Base-by-base conservation (phyloP, 805 yeast species). In the Metschnikowia similis region DNA sequence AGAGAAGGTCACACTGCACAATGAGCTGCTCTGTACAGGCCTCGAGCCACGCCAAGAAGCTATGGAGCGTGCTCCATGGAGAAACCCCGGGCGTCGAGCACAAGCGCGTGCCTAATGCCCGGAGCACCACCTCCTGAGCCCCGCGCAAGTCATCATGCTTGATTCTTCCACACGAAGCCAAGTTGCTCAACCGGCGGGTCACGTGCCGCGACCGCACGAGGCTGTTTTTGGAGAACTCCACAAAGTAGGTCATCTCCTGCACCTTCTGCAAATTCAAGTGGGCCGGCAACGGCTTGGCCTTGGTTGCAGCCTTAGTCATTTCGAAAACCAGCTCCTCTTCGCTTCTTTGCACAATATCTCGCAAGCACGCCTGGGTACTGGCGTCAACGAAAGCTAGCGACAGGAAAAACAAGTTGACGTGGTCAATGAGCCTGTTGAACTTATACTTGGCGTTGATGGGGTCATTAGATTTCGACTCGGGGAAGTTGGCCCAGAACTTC, bases 331-430 rank as follows among this genome's bases (percentile, higher is more conserved):
- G 71, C 37, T 43, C 46, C 8, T 43, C 46, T 4, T 14, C n/a
- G 32, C 31, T 34, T 16, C 10, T 42, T 9, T 35, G 31, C 6
- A 43, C 39, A 11, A 43, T 14, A 3, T 43, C 32, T 36, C 60
- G 30, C 9, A 51, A 42, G 13, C 35, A 42, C 11, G 42, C 47
- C 43, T 37, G 48, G 32, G 42, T 35, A 7, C 56, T 51, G 53
- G 64, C 54, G 70, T 81, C 39, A 67, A 62, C 37, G 32, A 27
- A 54, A 6, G 66, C 51, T 16, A 72, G 64, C 9, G 56, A 44
- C 28, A 53, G 50, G 11, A 86, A 59, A 34, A 83, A 66, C 7
- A 75, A 54, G 55, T 84, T 84, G 34, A 84, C 54, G 34, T 70
- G 66, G 35, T 75, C 72, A 17, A 82, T 61, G 34, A 80, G 64